These are phyloP conservation scores for Aspergillus tamarii DNA, from an alignment of 2,329 filamentous ascomycete genomes.

Conservation along the genomic window DNA sequence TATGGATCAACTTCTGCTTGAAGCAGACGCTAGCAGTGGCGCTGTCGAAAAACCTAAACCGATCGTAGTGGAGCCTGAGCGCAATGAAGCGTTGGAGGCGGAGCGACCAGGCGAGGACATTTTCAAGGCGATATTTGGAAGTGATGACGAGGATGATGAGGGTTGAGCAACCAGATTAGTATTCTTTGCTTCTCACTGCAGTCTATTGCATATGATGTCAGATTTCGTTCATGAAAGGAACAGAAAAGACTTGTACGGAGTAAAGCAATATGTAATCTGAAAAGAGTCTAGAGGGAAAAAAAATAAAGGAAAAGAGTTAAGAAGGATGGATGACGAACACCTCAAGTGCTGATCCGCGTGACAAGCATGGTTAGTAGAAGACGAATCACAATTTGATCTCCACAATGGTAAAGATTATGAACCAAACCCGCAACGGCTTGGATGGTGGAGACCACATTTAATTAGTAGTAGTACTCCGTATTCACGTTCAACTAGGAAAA, in stretches of 20 bases:
- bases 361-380: background rate
- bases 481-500: background rate
- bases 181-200: background rate
- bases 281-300: background rate
- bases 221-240: background rate
- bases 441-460: background rate
- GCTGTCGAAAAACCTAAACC: conserved; percentile 21
- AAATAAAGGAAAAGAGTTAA: background rate
- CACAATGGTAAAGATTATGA: background rate
- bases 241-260: background rate
- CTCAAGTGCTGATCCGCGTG: background rate
- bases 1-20: conserved; percentile 59
- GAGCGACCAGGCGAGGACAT: conserved; percentile 77
- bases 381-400: background rate
- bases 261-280: no score
- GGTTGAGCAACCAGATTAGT: conserved; percentile 4
- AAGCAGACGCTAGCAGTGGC: conserved; percentile 38
- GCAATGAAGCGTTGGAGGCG: conserved; percentile 77
- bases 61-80: conserved; percentile 66
- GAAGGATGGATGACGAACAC: background rate
- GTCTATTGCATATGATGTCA: background rate
- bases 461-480: background rate
- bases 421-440: background rate
- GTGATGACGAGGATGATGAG: conserved; percentile 69
- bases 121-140: conserved; percentile 91